Percentiles rank a stretch among this genome's conserved stretches.
phyloP scores from a whole-genome alignment of 805 yeast species.

The Kuraishia molischiana region DNA sequence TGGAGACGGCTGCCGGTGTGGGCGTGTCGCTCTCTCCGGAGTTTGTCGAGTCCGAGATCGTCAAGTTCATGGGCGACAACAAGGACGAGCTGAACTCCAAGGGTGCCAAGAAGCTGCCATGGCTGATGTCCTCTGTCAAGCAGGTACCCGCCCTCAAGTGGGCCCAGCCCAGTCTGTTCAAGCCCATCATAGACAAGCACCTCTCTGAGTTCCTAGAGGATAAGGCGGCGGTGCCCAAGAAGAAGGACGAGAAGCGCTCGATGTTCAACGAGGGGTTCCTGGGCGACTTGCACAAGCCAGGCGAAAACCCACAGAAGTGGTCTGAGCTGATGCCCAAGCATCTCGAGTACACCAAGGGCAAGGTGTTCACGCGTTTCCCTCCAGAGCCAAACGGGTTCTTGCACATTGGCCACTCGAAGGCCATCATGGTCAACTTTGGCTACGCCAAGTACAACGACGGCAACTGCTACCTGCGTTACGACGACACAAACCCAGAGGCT shows the following conservation, averaged over 20 bases:
- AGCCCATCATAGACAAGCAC: slow-evolving; percentile 77
- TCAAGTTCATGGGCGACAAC: slow-evolving; percentile 48
- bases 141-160: slow-evolving; percentile 70
- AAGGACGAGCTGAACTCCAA: slow-evolving; percentile 52
- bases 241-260: slow-evolving; percentile 45
- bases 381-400: slow-evolving; percentile 98
- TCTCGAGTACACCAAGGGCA: slow-evolving; percentile 66
- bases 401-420: slow-evolving; percentile 97
- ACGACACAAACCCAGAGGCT: slow-evolving; percentile 98
- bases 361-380: slow-evolving; percentile 91
- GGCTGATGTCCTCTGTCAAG: slow-evolving; percentile 69
- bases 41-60: slow-evolving; percentile 50
- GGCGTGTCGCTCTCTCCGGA: slow-evolving; percentile 66
- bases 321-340: slow-evolving; percentile 82
- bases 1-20: slow-evolving; percentile 68
- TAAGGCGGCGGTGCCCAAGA: slow-evolving; percentile 75
- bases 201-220: slow-evolving; percentile 70
- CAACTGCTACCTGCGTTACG: slow-evolving; percentile 84
- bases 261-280: slow-evolving; percentile 95
- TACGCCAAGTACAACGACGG: slow-evolving; percentile 84
- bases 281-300: slow-evolving; percentile 91
- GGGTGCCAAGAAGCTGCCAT: slow-evolving; percentile 75
- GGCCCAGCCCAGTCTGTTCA: slow-evolving; percentile 84
- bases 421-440: slow-evolving; percentile 97
- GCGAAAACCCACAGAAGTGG: slow-evolving; percentile 85